Percentiles rank a stretch among this genome's conserved stretches.
Evolutionary conservation across 768 basidiomycete genomes (phyloP).

Genomic region (Leucogyrophana mollusca): DNA sequence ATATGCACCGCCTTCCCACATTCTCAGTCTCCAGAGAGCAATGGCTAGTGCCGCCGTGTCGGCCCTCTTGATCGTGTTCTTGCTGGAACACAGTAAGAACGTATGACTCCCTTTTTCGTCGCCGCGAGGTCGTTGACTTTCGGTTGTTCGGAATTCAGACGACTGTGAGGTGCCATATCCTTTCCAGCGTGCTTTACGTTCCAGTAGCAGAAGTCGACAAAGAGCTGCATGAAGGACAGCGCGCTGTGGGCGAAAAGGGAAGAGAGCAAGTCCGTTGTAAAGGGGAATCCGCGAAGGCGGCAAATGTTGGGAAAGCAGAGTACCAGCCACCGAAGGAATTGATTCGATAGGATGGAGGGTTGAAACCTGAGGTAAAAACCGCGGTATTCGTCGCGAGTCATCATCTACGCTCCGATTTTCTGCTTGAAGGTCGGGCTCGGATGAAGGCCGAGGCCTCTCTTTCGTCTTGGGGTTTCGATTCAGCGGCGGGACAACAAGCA

Average conservation of each 20-base stretch:
- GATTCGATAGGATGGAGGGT: conserved; percentile 12
- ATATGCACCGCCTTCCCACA: conserved; percentile 64
- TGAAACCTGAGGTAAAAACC: conserved; percentile 26
- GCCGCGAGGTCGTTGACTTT: conserved; percentile 10
- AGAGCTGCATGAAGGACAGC: conserved; percentile 53
- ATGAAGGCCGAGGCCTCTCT: conserved; percentile 39
- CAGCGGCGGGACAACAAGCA: conserved; percentile 67
- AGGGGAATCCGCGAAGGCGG: conserved; percentile 48
- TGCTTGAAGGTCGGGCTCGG: conserved; percentile 30
- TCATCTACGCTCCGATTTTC: conserved; percentile 2
- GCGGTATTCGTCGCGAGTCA: too few species aligned
- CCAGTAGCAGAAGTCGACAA: conserved; percentile 44
- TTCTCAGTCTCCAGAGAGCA: conserved; percentile 75
- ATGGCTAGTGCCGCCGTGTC: conserved; percentile 66
- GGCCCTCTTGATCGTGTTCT: conserved; percentile 45
- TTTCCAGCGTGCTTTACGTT: conserved; percentile 34
- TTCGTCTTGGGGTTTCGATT: conserved; percentile 52
- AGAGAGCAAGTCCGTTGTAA: conserved; percentile 65
- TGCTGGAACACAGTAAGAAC: conserved; percentile 60
- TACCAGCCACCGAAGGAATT: conserved; percentile 3
- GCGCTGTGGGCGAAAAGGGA: conserved; percentile 62
- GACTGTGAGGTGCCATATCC: background rate
- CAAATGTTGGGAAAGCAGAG: conserved; percentile 19
- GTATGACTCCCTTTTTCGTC: conserved; percentile 62
- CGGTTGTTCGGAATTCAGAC: background rate